Conservation (phyloP, 306 rosid genomes). For the Canavalia gladiata region DNA sequence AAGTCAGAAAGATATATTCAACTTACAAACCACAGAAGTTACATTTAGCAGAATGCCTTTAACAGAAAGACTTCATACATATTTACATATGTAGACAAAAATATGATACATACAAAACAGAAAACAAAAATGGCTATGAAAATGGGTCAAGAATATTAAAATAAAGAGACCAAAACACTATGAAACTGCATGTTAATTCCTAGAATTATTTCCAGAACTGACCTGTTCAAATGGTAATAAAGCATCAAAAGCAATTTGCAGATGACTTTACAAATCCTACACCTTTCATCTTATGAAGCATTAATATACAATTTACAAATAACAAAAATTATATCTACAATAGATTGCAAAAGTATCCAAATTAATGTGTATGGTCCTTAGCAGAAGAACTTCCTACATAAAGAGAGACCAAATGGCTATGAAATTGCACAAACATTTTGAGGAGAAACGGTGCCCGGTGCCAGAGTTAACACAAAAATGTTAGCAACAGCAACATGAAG, state of each 20-base stretch:
- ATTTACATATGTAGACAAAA: neutral
- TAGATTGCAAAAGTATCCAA: too few species aligned
- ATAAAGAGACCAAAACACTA: neutral
- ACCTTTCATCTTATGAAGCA: too few species aligned
- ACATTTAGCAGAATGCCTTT: slow-evolving; percentile 5
- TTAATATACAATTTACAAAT: too few species aligned
- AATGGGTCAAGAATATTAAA: slow-evolving; percentile 14
- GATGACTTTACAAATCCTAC: neutral
- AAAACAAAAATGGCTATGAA: neutral
- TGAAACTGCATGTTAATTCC: slow-evolving; percentile 34
- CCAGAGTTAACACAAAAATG: slow-evolving; percentile 39
- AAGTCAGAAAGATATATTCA: neutral
- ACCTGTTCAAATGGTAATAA: slow-evolving; percentile 32
- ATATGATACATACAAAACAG: slow-evolving; percentile 4
- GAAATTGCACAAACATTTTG: slow-evolving; percentile 25
- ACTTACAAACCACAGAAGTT: neutral
- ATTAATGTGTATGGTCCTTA: too few species aligned
- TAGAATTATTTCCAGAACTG: neutral
- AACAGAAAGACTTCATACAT: slow-evolving; percentile 15
- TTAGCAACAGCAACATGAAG: slow-evolving; percentile 41
- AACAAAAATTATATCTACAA: too few species aligned
- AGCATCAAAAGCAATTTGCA: slow-evolving; percentile 32
- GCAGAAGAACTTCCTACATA: too few species aligned
- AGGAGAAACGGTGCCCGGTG: slow-evolving; percentile 35
- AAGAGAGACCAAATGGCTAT: too few species aligned